Evolutionary conservation across 768 basidiomycete species (phyloP).

Genomic region (Tylopilus vinaceipallidus): DNA sequence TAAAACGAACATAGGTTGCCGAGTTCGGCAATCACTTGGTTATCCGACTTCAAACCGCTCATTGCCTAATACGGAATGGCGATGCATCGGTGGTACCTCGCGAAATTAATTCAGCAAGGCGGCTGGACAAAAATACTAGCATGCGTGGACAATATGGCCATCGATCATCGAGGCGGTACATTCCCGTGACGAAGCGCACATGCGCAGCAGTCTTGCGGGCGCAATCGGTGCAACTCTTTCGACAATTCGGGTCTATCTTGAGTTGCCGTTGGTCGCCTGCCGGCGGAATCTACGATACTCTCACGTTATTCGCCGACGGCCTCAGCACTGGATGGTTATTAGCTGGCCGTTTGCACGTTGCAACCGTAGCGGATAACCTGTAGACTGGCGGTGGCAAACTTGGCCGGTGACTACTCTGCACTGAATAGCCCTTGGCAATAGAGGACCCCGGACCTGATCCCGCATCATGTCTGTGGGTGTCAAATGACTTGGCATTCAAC

Average conservation of each 20-base stretch:
- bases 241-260: not conserved
- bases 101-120: slow-evolving; percentile 23
- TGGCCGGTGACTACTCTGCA: no score
- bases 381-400: no score
- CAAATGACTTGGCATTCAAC: not conserved
- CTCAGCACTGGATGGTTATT: no score
- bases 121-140: slow-evolving; percentile 14
- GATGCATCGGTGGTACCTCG: slow-evolving; percentile 19
- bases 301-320: not conserved
- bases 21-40: slow-evolving; percentile 36
- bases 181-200: slow-evolving; percentile 22
- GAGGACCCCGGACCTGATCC: no score
- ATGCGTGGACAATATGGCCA: slow-evolving; percentile 19
- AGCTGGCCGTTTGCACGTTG: no score
- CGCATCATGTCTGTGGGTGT: not conserved
- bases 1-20: slow-evolving; percentile 37
- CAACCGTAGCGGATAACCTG: no score
- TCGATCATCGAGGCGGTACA: slow-evolving; percentile 16
- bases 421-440: no score
- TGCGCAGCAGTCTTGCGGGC: slow-evolving; percentile 19
- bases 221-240: slow-evolving; percentile 17
- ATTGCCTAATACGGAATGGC: slow-evolving; percentile 27
- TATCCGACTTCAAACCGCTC: slow-evolving; percentile 36
- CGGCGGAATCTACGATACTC: not conserved
- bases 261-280: slow-evolving; percentile 1